Evolutionary conservation across 176 grass and related monocot genomes (phyloP), one percentile per base, ranked within the genome.

Genomic region (Musa beccarii): DNA sequence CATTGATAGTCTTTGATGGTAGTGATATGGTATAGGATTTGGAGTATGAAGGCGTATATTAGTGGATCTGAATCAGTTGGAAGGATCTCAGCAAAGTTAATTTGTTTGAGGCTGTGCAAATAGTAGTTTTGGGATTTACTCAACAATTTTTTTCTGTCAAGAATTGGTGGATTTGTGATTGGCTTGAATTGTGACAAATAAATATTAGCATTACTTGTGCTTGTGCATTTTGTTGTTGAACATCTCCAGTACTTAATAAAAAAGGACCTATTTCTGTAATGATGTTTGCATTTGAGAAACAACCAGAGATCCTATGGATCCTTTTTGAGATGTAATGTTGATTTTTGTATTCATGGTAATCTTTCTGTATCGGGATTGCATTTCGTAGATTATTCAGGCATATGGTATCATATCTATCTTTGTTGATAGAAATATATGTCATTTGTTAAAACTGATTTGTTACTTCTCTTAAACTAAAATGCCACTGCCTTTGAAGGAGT

Each of bases 71-170:
- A 56, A 87, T 76, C 19, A 49, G 59, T 75, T 24, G 5, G 65
- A 72, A 62, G 75, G 52, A 73, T 80, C 51, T 78, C 69, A 84
- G 76, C 80, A 23, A 71, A 72, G 79, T 86, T 89, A 86, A 67
- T 84, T 89, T 80, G 86, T 81, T 71, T 86, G 84, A 80, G 84
- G 79, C 22, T 82, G 72, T 92, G 90, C 89, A 89, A 84, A 86
- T 89, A 92, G 79, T 67, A 70, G 64, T 59, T 70, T 49, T 66
- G 34, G 55, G 15, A 20, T 22, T 10, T 68, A 19, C 74, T 82
- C 54, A 68, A 70, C 34, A 43, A 43, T 43, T 92, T 78, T 80
- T 92, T 92, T 59, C 69, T 69, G 75, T 70, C 86, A 84, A 73
- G 51, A 73, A 69, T 70, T 72, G 78, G 53, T 86, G 66, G 72